Evolutionary conservation across 1,284 basidiomycete genomes (phyloP), one percentile per base, ranked within the genome.

Genomic region (Moesziomyces parantarcticus): DNA sequence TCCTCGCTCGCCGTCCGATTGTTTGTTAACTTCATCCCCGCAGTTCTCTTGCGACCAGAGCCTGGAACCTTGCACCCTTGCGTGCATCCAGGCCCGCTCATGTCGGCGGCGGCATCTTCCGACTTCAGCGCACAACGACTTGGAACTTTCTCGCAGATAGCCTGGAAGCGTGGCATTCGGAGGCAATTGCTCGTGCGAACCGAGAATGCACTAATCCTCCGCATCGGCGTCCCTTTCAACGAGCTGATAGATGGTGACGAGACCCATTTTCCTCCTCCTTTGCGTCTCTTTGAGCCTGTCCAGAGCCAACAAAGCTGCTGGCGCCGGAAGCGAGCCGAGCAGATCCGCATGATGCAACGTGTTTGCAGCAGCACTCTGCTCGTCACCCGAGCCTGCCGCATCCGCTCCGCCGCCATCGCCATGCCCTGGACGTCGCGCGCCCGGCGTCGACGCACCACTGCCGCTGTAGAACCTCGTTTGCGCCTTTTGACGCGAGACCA

Each of bases 201-300:
- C n/a, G n/a, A n/a, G n/a, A n/a, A 14, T 14, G 36, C 36, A 16
- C 16, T 39, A 39, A 1, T 39, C 49, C 21, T 39, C 36, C 29
- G 52, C 47, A 2, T 55, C 51, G 14, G 22, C 52, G 4, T 23
- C 48, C 22, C 18, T 50, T 20, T 70, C 67, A 20, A 71, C 62
- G 25, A 71, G 36, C 41, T 62, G 68, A 50, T 72, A 72, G 46
- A 72, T 66, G 16, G 62, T 66, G 10, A 72, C 69, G 10, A 66
- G 44, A 11, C 58, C 62, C 13, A 57, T 10, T 49, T 50, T 45
- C 18, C 53, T 58, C 34, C 49, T 50, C 34, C 51, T 53, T 23
- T 59, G 58, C 25, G 55, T 43, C 46, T 72, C 69, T 32, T 57
- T 57, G 16, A 72, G 23, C 55, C 52, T 58, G 21, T 66, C 63